Evolutionary conservation across 2,329 filamentous ascomycete genomes (phyloP).

Genomic region (Penicillium rolfsii): DNA sequence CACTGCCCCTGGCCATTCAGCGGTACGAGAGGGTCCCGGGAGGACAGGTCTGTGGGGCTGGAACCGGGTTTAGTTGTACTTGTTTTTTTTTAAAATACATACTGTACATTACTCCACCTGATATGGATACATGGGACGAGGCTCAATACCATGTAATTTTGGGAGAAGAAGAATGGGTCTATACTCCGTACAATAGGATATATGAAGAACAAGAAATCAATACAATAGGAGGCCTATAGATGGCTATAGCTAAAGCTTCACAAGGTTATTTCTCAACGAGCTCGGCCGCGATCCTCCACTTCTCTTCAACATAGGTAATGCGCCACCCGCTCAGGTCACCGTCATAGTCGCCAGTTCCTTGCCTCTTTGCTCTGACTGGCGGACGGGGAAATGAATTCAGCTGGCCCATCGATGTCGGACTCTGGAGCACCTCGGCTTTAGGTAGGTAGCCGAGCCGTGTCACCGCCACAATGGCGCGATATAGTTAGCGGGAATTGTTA

Average conservation of each 20-base stretch:
- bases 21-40: not conserved
- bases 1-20: slow-evolving; percentile 11
- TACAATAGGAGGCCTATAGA: not conserved
- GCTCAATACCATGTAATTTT: not conserved
- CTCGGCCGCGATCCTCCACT: not conserved
- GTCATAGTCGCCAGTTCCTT: slow-evolving; percentile 10
- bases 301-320: not conserved
- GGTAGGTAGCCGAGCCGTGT: no score
- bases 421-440: no score
- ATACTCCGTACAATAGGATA: not conserved
- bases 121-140: not conserved
- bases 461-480: no score
- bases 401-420: not conserved
- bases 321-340: not conserved
- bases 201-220: not conserved
- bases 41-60: slow-evolving; percentile 8
- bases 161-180: not conserved
- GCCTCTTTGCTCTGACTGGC: slow-evolving; percentile 7
- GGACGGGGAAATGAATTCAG: slow-evolving; percentile 4
- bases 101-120: not conserved
- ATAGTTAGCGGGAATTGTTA: no score
- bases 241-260: not conserved
- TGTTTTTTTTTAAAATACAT: slow-evolving; percentile 5
- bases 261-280: not conserved
- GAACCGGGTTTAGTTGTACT: not conserved